Conservation (phyloP, 1,139 yeast species). For the Maudiozyma humilis region DNA sequence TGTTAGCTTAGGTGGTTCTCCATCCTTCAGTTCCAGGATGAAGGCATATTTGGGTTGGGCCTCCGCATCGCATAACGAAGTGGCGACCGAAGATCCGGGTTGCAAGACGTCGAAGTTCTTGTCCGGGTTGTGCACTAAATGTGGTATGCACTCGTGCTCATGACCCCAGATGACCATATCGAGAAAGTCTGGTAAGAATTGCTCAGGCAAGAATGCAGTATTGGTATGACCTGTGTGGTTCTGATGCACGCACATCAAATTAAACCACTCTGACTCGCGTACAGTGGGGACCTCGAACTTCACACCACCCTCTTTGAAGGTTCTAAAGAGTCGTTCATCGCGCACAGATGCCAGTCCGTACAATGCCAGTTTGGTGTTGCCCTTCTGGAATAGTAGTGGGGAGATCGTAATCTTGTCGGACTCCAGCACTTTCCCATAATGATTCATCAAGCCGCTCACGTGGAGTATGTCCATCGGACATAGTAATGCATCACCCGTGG, state of each 20-base stretch:
- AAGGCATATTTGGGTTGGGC: conserved; percentile 67
- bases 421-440: conserved; percentile 77
- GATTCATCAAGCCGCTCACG: conserved; percentile 76
- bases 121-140: conserved; percentile 55
- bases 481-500: conserved; percentile 80
- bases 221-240: conserved; percentile 75
- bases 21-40: conserved; percentile 54
- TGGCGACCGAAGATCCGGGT: conserved; percentile 93
- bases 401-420: conserved; percentile 64
- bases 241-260: conserved; percentile 84
- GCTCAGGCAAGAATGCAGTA: conserved; percentile 78
- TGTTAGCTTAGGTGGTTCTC: conserved; percentile 44
- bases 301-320: conserved; percentile 75
- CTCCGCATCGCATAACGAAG: conserved; percentile 83
- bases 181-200: conserved; percentile 68
- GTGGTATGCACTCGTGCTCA: conserved; percentile 88
- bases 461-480: conserved; percentile 82
- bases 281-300: conserved; percentile 65
- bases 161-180: conserved; percentile 94
- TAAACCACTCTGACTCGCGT: conserved; percentile 66
- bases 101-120: conserved; percentile 75
- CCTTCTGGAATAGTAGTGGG: conserved; percentile 81
- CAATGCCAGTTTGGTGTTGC: conserved; percentile 69
- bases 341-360: conserved; percentile 86
- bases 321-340: conserved; percentile 77